phyloP scores from a whole-genome alignment of 129 eudicot species.

The Ambrosia artemisiifolia region DNA sequence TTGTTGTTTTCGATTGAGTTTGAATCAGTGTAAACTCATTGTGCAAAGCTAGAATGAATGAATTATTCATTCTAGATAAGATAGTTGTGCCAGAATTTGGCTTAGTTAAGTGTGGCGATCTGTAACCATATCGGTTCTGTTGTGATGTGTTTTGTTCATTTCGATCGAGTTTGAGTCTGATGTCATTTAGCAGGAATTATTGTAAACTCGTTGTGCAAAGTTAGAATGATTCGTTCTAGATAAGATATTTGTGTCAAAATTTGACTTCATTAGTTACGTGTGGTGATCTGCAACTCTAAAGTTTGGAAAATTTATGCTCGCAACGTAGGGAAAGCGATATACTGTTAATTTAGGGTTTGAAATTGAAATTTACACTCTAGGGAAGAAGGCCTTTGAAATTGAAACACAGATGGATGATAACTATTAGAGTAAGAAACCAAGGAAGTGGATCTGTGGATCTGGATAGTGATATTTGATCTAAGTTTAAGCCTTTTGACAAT shows the following conservation, averaged over 20 bases:
- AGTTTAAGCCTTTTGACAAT: background rate
- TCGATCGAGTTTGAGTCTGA: conserved; percentile 3
- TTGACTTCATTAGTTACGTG: background rate
- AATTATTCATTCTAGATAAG: background rate
- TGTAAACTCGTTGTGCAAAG: conserved; percentile 3
- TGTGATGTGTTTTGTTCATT: background rate
- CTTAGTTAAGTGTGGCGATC: background rate
- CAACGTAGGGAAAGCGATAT: background rate
- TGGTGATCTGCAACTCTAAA: background rate
- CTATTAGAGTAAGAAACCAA: background rate
- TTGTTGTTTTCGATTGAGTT: background rate
- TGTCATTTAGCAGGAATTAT: conserved; percentile 2
- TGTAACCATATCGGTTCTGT: no score
- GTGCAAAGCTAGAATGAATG: background rate
- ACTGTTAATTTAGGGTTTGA: background rate
- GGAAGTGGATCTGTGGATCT: background rate
- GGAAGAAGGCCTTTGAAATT: background rate
- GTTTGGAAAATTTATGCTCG: background rate
- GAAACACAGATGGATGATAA: conserved; percentile 9
- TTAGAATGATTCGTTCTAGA: background rate
- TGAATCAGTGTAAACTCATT: background rate
- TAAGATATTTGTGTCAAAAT: background rate
- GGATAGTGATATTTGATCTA: conserved; percentile 3
- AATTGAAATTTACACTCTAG: background rate
- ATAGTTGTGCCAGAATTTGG: background rate